Percentiles rank a stretch among this genome's conserved stretches.
Conservation (phyloP, 2,329 filamentous ascomycete genomes). For the Monosporascus sp. region DNA sequence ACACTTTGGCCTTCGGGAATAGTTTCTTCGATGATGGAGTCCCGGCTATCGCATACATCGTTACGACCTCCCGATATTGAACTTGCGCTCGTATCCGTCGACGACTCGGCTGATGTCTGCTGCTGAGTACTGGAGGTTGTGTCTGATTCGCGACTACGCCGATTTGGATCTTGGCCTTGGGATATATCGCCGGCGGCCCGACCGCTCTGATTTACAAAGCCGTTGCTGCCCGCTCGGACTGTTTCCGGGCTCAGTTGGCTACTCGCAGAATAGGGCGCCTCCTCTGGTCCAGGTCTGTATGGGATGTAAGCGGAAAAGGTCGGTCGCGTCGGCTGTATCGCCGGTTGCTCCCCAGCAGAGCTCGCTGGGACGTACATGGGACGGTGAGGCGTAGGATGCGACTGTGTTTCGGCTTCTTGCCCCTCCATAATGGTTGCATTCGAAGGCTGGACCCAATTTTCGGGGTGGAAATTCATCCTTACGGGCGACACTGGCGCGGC, state of each 20-base stretch:
- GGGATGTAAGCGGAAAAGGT: slow-evolving; percentile 15
- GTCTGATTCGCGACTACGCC: slow-evolving; percentile 50
- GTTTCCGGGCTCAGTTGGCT: slow-evolving; percentile 9
- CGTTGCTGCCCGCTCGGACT: slow-evolving; percentile 8
- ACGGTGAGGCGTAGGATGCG: slow-evolving; percentile 35
- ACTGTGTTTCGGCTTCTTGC: slow-evolving; percentile 16
- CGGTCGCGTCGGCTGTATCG: slow-evolving; percentile 10
- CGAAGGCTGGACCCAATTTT: slow-evolving; percentile 48
- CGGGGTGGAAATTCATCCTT: slow-evolving; percentile 47
- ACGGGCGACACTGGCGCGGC: slow-evolving; percentile 52
- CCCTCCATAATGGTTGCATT: slow-evolving; percentile 46
- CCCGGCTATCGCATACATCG: slow-evolving; percentile 42
- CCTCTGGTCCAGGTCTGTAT: slow-evolving; percentile 17
- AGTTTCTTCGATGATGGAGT: slow-evolving; percentile 44
- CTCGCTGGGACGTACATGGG: slow-evolving; percentile 14
- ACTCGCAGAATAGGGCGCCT: slow-evolving; percentile 7
- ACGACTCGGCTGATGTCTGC: slow-evolving; percentile 46
- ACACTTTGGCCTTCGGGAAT: slow-evolving; percentile 39
- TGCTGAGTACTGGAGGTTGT: slow-evolving; percentile 46
- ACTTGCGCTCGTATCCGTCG: slow-evolving; percentile 51
- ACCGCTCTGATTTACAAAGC: slow-evolving; percentile 10
- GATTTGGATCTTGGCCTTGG: slow-evolving; percentile 27
- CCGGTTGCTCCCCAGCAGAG: slow-evolving; percentile 11
- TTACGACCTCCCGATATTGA: slow-evolving; percentile 45
- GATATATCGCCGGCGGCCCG: slow-evolving; percentile 13